These are phyloP conservation scores for Ceratopteris richardii DNA, from an alignment of 75 land plant genomes.

Conservation along the genomic window DNA sequence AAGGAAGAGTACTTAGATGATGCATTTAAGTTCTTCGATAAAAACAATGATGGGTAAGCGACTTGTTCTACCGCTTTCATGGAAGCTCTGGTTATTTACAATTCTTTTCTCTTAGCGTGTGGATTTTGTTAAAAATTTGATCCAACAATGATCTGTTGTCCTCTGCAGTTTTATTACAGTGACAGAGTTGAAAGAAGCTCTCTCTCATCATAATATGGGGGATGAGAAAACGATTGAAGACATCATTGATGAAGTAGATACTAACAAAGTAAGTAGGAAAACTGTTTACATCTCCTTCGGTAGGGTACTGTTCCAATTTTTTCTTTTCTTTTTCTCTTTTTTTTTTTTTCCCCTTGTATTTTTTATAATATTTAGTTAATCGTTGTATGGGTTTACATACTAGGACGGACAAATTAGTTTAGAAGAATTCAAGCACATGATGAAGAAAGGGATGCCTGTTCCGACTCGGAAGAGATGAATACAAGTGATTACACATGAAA, in stretches of 20 bases:
- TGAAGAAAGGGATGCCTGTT: constrained; percentile 31
- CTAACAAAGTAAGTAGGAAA: constrained; percentile 52
- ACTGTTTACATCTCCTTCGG: background rate
- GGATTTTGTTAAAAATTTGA: background rate
- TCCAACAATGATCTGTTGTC: background rate
- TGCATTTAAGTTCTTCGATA: constrained; percentile 72
- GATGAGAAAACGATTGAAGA: constrained; percentile 58
- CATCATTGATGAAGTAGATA: constrained; percentile 62
- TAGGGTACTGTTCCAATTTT: background rate
- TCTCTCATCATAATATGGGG: constrained; percentile 46
- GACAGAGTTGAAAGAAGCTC: constrained; percentile 66
- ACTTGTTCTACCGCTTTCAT: background rate
- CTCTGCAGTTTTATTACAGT: constrained; percentile 57
- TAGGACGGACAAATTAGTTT: constrained; percentile 39
- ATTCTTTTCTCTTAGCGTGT: background rate
- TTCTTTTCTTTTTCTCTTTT: background rate
- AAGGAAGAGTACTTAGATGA: constrained; percentile 53
- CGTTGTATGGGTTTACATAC: background rate
- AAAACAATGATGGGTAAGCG: constrained; percentile 55
- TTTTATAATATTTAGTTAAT: background rate
- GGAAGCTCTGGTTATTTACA: background rate
- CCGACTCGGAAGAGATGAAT: constrained; percentile 10
- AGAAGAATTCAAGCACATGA: constrained; percentile 36
- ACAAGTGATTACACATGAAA: no score
- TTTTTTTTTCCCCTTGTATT: background rate